These are phyloP conservation scores for Podaxis pistillaris DNA, from an alignment of 768 basidiomycete species.

Conservation along the genomic window DNA sequence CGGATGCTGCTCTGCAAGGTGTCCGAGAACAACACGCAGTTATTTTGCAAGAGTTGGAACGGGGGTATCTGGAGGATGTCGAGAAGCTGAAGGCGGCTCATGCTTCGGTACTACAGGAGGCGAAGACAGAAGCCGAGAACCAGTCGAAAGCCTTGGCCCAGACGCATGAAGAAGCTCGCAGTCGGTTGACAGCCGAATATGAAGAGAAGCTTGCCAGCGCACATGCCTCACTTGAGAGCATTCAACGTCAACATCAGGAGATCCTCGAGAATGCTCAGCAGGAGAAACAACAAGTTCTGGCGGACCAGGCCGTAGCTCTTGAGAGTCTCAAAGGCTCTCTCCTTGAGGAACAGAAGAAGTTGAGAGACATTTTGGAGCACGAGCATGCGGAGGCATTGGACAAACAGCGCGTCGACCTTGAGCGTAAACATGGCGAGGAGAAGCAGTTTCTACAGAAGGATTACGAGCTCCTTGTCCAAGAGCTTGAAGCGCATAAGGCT, in stretches of 20 bases:
- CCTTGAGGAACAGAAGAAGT: slow-evolving; percentile 33
- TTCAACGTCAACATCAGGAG: slow-evolving; percentile 34
- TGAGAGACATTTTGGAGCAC: slow-evolving; percentile 10
- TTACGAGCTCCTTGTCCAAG: slow-evolving; percentile 47
- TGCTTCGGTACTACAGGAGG: slow-evolving; percentile 35
- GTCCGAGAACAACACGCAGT: slow-evolving; percentile 54
- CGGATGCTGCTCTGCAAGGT: slow-evolving; percentile 22
- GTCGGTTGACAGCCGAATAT: slow-evolving; percentile 44
- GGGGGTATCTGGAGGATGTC: slow-evolving; percentile 56
- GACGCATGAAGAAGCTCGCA: slow-evolving; percentile 40
- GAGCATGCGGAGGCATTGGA: not conserved
- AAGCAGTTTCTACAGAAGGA: slow-evolving; percentile 46
- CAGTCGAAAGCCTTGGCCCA: slow-evolving; percentile 30
- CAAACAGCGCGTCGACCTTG: slow-evolving; percentile 1
- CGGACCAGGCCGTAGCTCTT: slow-evolving; percentile 24
- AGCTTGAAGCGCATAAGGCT: slow-evolving; percentile 60
- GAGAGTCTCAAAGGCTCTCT: slow-evolving; percentile 43
- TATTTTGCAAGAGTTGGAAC: slow-evolving; percentile 54
- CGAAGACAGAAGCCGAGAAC: slow-evolving; percentile 24
- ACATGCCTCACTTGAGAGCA: slow-evolving; percentile 36
- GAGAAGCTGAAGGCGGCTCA: slow-evolving; percentile 48
- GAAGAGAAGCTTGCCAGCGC: slow-evolving; percentile 42
- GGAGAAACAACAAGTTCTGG: slow-evolving; percentile 30
- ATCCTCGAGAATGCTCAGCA: slow-evolving; percentile 34
- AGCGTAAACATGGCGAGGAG: slow-evolving; percentile 28